Evolutionary conservation across 768 basidiomycete species (phyloP).

Genomic region (Tulasnella sp.): DNA sequence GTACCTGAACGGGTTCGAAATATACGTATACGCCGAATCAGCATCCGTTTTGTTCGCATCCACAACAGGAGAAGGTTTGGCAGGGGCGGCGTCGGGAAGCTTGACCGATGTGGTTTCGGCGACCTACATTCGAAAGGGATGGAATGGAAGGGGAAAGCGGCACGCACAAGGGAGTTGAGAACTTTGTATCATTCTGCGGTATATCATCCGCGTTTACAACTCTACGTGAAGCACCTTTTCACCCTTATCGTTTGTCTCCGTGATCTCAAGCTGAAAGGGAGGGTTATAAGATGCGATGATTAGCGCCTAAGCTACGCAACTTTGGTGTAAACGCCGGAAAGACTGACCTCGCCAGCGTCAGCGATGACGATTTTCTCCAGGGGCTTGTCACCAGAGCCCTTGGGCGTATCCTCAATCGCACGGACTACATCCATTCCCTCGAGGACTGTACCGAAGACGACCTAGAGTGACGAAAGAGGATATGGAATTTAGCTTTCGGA

Average conservation of each 20-base stretch:
- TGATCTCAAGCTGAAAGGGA: conserved; percentile 33
- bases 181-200: not conserved
- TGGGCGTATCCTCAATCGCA: conserved; percentile 67
- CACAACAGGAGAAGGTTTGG: not conserved
- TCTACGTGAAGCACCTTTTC: conserved; percentile 93
- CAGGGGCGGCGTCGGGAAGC: not conserved
- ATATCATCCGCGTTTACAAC: conserved; percentile 45
- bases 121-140: not conserved
- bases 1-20: conserved; percentile 10
- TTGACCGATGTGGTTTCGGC: no score
- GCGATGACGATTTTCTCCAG: conserved; percentile 64
- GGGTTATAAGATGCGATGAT: not conserved
- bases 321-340: no score
- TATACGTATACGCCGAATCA: conserved; percentile 7
- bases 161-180: conserved; percentile 6
- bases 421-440: conserved; percentile 86
- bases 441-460: conserved; percentile 86
- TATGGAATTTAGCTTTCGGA: conserved; percentile 13
- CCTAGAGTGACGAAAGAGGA: conserved; percentile 37
- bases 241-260: conserved; percentile 41
- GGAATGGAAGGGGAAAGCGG: conserved; percentile 2
- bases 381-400: conserved; percentile 63
- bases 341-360: conserved; percentile 75
- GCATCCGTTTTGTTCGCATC: not conserved
- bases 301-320: not conserved